A percentile compares a stretch with the other conserved stretches of the same genome.
These are phyloP conservation scores for Eimeria brunetti DNA, from an alignment of 169 alveolate species.

Conservation along the genomic window DNA sequence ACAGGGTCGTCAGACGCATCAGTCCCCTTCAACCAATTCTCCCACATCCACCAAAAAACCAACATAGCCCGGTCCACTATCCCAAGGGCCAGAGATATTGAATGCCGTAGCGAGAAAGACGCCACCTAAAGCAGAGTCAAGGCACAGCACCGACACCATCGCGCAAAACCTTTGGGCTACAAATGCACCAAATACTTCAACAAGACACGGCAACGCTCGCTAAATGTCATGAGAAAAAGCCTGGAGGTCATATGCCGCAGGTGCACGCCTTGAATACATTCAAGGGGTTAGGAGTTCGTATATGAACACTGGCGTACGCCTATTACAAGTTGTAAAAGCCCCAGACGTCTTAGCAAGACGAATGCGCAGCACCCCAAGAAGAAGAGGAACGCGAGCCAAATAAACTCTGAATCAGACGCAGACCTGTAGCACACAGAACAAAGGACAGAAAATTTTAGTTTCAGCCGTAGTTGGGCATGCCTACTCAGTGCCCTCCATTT, in stretches of 20 bases:
- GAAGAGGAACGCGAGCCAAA: conserved; percentile 83
- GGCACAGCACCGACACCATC: background rate
- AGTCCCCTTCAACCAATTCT: conserved; percentile 1
- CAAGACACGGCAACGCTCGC: background rate
- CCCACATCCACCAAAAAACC: conserved; percentile 20
- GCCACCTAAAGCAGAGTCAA: conserved; percentile 20
- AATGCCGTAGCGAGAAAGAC: conserved; percentile 37
- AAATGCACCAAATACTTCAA: background rate
- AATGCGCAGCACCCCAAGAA: conserved; percentile 83
- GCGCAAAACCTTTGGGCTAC: background rate
- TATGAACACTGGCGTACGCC: conserved; percentile 9
- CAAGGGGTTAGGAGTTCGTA: background rate
- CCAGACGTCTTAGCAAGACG: conserved; percentile 79
- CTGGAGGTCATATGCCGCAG: background rate
- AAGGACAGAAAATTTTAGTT: background rate
- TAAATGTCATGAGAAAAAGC: background rate
- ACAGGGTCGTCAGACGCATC: background rate
- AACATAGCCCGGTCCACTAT: conserved; percentile 9
- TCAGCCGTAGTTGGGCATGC: background rate
- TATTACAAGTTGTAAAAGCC: conserved; percentile 41
- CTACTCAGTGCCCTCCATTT: background rate
- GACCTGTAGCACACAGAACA: conserved; percentile 41
- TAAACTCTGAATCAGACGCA: conserved; percentile 81
- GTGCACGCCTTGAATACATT: background rate
- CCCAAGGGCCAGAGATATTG: conserved; percentile 23